These are phyloP conservation scores for Bipolaris cookei DNA, from an alignment of 2,329 filamentous ascomycete species.

Conservation along the genomic window DNA sequence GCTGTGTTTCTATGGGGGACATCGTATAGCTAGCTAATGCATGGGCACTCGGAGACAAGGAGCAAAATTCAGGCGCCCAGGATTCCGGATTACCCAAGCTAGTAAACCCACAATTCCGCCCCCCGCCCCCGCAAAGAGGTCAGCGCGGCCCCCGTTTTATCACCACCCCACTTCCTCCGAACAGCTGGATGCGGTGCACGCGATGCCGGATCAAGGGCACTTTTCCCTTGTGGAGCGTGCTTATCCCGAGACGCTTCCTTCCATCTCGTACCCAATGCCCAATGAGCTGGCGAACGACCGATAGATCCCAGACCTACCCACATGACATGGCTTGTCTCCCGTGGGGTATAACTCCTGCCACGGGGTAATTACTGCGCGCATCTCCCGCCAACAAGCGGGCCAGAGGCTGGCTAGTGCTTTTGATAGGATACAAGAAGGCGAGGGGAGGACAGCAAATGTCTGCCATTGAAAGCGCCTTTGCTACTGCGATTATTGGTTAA, in stretches of 20 bases:
- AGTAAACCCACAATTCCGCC: constrained; percentile 10
- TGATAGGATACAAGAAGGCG: neutral
- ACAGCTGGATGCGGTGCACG: constrained; percentile 1
- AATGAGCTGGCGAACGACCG: no score
- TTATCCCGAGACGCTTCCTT: neutral
- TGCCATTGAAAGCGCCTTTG: constrained; percentile 40
- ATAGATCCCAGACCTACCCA: no score
- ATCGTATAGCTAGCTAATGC: no score
- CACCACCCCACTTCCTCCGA: constrained; percentile 11
- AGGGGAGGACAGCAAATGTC: constrained; percentile 25
- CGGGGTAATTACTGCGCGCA: constrained; percentile 3
- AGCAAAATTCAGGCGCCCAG: constrained; percentile 3
- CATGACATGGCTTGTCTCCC: neutral
- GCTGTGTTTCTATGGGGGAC: no score
- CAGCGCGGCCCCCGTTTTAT: constrained; percentile 3
- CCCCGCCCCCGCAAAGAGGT: constrained; percentile 52
- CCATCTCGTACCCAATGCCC: neutral
- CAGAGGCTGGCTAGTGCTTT: constrained; percentile 5
- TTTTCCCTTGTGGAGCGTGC: neutral
- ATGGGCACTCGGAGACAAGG: neutral
- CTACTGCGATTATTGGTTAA: constrained; percentile 34
- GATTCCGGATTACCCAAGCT: constrained; percentile 9
- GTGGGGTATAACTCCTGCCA: constrained; percentile 10
- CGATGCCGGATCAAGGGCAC: constrained; percentile 14
- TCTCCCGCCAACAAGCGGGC: constrained; percentile 5